Percentiles rank a stretch among this genome's conserved stretches.
phyloP scores from a whole-genome alignment of 1,139 yeast genomes.

The Pichia sp. region DNA sequence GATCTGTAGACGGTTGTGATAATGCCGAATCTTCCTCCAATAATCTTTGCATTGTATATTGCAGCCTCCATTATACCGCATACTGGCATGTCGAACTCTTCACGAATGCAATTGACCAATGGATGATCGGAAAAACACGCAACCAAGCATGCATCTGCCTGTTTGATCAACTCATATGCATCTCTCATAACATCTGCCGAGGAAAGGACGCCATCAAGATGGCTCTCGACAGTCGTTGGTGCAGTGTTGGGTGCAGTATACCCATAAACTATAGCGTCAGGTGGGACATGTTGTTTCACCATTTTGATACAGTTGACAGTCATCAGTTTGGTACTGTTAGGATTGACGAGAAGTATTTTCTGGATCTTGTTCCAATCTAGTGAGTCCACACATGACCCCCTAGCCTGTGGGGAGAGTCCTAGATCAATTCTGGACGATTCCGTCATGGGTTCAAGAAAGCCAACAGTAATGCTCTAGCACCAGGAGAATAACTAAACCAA shows the following conservation, averaged over 20 bases:
- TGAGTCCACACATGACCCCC: conserved; percentile 11
- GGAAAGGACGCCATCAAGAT: conserved; percentile 32
- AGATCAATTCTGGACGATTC: neutral
- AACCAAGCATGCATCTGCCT: conserved; percentile 31
- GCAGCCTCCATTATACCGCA: conserved; percentile 34
- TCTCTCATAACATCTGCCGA: conserved; percentile 31
- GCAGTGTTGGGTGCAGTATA: conserved; percentile 29
- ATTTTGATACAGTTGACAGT: conserved; percentile 30
- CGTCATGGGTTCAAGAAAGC: neutral
- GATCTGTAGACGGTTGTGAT: conserved; percentile 30
- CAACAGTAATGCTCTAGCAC: too few relatives aligned
- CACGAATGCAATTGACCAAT: conserved; percentile 30
- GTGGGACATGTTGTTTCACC: conserved; percentile 28
- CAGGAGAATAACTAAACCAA: too few relatives aligned
- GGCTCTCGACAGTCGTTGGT: conserved; percentile 32
- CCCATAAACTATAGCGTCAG: conserved; percentile 30
- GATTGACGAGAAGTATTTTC: conserved; percentile 28
- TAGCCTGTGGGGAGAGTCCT: conserved; percentile 7
- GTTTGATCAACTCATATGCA: conserved; percentile 25
- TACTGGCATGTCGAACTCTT: conserved; percentile 32
- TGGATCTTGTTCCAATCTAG: conserved; percentile 5
- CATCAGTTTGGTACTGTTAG: conserved; percentile 31
- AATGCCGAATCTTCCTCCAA: conserved; percentile 27
- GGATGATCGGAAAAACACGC: conserved; percentile 35
- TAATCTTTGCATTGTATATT: conserved; percentile 22